Evolutionary conservation across 1,139 yeast genomes (phyloP), one percentile per base, ranked within the genome.

Genomic region (Pichia sp.): DNA sequence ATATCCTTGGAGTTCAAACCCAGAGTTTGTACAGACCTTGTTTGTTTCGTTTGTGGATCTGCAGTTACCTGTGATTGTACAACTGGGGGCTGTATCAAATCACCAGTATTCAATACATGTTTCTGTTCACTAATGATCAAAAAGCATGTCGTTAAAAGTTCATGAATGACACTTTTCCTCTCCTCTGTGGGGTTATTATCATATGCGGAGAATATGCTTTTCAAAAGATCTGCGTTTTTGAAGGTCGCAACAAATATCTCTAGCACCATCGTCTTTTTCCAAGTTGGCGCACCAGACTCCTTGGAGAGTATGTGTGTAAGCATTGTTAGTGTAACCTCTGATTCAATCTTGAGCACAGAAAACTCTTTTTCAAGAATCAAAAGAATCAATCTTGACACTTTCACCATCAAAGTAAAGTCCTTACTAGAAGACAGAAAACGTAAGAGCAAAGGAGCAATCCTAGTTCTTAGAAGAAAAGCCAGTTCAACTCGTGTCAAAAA

Each of bases 301-400:
- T 60, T 57, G 2, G 72, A 66, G 9, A 85, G 55, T 29, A 74
- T 68, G 49, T 84, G 94, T 21, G 83, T 82, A 26, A 87, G 59
- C 28, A 81, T 65, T 0, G 94, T 77, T 17, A 88, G 58, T 2
- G 88, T 74, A 7, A 86, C 86, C 52, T 86, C 96, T 22, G 85
- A 69, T 56, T 88, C 96, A 27, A 83, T 71, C 35, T 74, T 78
- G 24, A 88, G 59, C 13, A 75, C 69, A 0, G 66, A 58, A 27
- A 86, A 64, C 43, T 80, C 87, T 10, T 76, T 67, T 15, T 73
- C 63, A 12, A 87, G 59, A 30, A 87, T 55, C 6, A 84, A 62
- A 32, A 71, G 68, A 11, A 85, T 66, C 12, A 87, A 69, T 39
- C 97, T 67, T 39, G 86, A 74, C 6, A 84, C 80, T 44, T 97